A percentile compares a stretch with the other conserved stretches of the same genome.
Evolutionary conservation across 1,139 yeast genomes (phyloP).

Genomic region (Hanseniaspora uvarum): DNA sequence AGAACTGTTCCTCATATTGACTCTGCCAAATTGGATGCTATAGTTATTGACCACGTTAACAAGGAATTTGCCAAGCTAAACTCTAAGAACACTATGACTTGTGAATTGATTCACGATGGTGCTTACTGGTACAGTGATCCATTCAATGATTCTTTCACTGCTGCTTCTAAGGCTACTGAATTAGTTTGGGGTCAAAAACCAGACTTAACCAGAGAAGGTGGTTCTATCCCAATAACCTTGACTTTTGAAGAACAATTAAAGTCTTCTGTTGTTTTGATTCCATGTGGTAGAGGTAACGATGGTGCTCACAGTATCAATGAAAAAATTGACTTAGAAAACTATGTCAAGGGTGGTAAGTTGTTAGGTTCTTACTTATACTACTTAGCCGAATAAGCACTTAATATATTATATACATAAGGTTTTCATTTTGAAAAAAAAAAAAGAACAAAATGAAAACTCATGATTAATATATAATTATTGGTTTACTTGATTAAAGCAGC

Average conservation of each 20-base stretch:
- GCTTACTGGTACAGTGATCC: conserved; percentile 95
- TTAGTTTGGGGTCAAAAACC: conserved; percentile 92
- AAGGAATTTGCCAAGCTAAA: conserved; percentile 53
- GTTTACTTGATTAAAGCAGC: too few species aligned
- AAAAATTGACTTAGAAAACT: conserved; percentile 78
- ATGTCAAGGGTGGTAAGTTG: conserved; percentile 87
- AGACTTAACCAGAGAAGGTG: conserved; percentile 96
- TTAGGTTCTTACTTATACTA: conserved; percentile 89
- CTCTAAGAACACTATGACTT: conserved; percentile 64
- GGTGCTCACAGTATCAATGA: conserved; percentile 98
- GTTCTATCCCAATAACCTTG: conserved; percentile 91
- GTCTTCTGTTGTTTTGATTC: conserved; percentile 76
- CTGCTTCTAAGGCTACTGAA: conserved; percentile 89
- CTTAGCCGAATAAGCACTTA: conserved; percentile 39
- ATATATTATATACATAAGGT: too few species aligned
- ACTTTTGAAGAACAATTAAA: conserved; percentile 80
- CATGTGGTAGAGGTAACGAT: conserved; percentile 98
- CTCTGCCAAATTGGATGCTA: conserved; percentile 62
- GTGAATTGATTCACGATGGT: conserved; percentile 85
- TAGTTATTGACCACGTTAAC: conserved; percentile 63
- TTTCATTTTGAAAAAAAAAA: background rate
- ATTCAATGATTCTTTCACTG: conserved; percentile 80
- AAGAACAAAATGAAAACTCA: background rate
- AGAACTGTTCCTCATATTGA: conserved; percentile 95
- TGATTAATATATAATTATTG: too few species aligned